Percentiles rank a stretch among this genome's conserved stretches.
Conservation (phyloP, 148 eudicot genomes). For the Camellia japonica region DNA sequence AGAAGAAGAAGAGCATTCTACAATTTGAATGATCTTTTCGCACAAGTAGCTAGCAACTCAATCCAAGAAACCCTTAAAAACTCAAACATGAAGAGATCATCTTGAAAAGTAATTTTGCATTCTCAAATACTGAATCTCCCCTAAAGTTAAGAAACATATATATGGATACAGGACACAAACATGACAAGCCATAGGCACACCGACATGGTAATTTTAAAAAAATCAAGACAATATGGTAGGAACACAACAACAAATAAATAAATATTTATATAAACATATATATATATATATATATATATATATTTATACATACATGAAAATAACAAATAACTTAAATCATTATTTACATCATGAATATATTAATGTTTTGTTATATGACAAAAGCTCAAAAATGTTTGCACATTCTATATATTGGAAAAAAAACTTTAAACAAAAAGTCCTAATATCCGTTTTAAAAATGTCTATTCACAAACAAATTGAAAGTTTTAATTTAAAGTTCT, state of each 20-base stretch:
- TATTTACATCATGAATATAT: neutral
- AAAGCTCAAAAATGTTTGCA: too few species aligned
- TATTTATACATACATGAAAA: neutral
- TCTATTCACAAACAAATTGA: too few species aligned
- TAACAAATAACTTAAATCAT: neutral
- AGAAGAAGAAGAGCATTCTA: neutral
- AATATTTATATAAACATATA: neutral
- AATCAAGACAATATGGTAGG: neutral
- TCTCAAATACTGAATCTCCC: neutral
- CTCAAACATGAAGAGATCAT: neutral
- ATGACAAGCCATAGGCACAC: neutral
- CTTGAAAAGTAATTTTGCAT: neutral
- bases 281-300: neutral
- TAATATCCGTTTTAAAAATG: too few species aligned
- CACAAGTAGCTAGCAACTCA: neutral
- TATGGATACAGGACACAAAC: neutral
- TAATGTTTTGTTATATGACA: too few species aligned
- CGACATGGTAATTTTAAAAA: neutral
- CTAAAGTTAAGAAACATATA: neutral
- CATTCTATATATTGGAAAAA: too few species aligned
- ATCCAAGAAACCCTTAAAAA: neutral
- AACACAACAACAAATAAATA: too few species aligned
- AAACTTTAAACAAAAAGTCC: too few species aligned
- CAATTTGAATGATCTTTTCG: neutral
- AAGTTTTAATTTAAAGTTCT: too few species aligned